These are phyloP conservation scores for Panicum miliaceum DNA, from an alignment of 176 grass and related monocot genomes.

Conservation along the genomic window DNA sequence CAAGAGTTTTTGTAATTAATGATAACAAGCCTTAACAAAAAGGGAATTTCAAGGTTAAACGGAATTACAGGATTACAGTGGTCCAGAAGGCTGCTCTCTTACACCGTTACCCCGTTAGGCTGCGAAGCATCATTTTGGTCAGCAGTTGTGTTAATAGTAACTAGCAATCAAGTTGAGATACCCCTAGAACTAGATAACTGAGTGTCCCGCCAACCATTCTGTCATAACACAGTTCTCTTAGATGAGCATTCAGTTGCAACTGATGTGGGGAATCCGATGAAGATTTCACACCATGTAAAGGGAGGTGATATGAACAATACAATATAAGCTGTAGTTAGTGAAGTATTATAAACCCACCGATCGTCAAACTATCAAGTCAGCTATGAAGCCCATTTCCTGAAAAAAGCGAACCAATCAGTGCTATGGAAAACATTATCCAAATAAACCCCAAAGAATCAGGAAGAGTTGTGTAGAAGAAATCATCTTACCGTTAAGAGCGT, in stretches of 20 bases:
- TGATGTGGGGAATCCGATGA: background rate
- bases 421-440: background rate
- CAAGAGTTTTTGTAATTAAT: background rate
- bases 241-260: constrained; percentile 15
- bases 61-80: background rate
- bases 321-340: constrained; percentile 37
- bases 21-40: constrained; percentile 23
- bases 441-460: constrained; percentile 1
- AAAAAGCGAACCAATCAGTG: constrained; percentile 43
- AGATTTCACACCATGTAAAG: constrained; percentile 15
- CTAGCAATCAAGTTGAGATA: constrained; percentile 32
- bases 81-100: constrained; percentile 24
- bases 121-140: constrained; percentile 15
- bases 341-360: constrained; percentile 27
- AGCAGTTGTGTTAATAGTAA: constrained; percentile 22
- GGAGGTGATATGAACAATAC: constrained; percentile 1
- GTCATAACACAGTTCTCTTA: constrained; percentile 9
- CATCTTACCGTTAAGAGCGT: constrained; percentile 36
- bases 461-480: background rate
- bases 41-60: background rate
- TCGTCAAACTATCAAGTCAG: constrained; percentile 18
- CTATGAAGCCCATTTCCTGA: constrained; percentile 42
- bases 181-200: constrained; percentile 18
- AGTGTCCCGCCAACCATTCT: constrained; percentile 11
- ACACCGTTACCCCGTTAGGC: background rate